These are phyloP conservation scores for Emmonsia crescens DNA, from an alignment of 2,329 filamentous ascomycete genomes.

Conservation along the genomic window DNA sequence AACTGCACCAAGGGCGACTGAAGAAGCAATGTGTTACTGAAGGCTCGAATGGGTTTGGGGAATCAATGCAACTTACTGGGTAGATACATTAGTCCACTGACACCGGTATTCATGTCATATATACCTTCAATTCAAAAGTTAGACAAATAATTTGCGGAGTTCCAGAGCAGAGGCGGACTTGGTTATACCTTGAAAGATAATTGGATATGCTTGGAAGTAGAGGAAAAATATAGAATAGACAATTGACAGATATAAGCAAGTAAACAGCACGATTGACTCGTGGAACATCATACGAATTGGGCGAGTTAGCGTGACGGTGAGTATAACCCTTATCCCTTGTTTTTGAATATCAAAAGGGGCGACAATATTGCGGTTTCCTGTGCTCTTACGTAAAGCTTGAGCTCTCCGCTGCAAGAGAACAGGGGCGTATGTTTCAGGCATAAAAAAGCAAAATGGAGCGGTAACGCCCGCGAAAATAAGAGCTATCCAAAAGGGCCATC, in stretches of 20 bases:
- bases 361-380: slow-evolving; percentile 11
- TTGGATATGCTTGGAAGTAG: slow-evolving; percentile 14
- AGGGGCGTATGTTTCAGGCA: slow-evolving; percentile 55
- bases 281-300: slow-evolving; percentile 18
- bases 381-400: slow-evolving; percentile 11
- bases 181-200: slow-evolving; percentile 13
- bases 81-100: slow-evolving; percentile 11
- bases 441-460: slow-evolving; percentile 45
- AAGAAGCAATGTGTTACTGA: slow-evolving; percentile 1
- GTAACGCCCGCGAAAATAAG: slow-evolving; percentile 54
- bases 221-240: slow-evolving; percentile 16
- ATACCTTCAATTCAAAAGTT: slow-evolving; percentile 11
- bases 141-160: background rate
- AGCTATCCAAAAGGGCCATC: slow-evolving; percentile 48
- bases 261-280: slow-evolving; percentile 19
- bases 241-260: slow-evolving; percentile 18
- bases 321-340: slow-evolving; percentile 8
- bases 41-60: background rate
- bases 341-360: slow-evolving; percentile 13
- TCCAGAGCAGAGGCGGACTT: background rate
- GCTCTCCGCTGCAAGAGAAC: slow-evolving; percentile 49
- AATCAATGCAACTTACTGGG: slow-evolving; percentile 10
- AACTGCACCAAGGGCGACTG: slow-evolving; percentile 50
- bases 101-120: slow-evolving; percentile 12
- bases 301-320: slow-evolving; percentile 15